A percentile compares a stretch with the other conserved stretches of the same genome.
Evolutionary conservation across 2,329 filamentous ascomycete genomes (phyloP).

Genomic region (Myriosclerotinia duriaeana): DNA sequence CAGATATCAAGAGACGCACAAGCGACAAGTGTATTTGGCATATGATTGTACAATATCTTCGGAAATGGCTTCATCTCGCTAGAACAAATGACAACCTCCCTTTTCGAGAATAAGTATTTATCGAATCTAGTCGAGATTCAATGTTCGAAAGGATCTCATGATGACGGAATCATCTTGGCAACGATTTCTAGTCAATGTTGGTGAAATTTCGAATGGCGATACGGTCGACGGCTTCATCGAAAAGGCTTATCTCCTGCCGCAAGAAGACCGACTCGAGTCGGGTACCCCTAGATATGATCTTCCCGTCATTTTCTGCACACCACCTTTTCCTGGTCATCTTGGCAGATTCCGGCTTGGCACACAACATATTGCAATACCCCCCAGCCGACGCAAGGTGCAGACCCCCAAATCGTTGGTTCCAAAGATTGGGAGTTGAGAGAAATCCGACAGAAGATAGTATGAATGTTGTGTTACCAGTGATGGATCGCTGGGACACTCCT

Average conservation of each 20-base stretch:
- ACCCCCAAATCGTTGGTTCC: neutral
- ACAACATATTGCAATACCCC: neutral
- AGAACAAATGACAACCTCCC: conserved; percentile 19
- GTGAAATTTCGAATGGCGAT: neutral
- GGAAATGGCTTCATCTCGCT: conserved; percentile 16
- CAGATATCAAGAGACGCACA: conserved; percentile 21
- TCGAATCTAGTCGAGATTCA: neutral
- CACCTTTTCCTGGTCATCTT: conserved; percentile 14
- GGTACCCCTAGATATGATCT: neutral
- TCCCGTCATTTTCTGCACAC: neutral
- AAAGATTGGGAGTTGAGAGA: neutral
- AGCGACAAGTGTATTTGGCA: conserved; percentile 14
- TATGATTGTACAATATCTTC: conserved; percentile 16
- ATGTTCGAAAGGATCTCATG: conserved; percentile 2
- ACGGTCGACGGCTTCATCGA: neutral
- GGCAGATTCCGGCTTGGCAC: conserved; percentile 7
- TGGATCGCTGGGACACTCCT: neutral
- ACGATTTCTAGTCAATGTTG: neutral
- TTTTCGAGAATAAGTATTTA: conserved; percentile 12
- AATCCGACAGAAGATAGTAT: neutral
- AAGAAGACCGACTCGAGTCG: neutral
- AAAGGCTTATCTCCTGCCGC: conserved; percentile 20
- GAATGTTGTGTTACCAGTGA: conserved; percentile 6
- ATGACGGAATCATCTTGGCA: conserved; percentile 16
- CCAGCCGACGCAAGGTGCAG: neutral